Evolutionary conservation across 163 green algal species (phyloP).

Genomic region (Scenedesmus sp.): DNA sequence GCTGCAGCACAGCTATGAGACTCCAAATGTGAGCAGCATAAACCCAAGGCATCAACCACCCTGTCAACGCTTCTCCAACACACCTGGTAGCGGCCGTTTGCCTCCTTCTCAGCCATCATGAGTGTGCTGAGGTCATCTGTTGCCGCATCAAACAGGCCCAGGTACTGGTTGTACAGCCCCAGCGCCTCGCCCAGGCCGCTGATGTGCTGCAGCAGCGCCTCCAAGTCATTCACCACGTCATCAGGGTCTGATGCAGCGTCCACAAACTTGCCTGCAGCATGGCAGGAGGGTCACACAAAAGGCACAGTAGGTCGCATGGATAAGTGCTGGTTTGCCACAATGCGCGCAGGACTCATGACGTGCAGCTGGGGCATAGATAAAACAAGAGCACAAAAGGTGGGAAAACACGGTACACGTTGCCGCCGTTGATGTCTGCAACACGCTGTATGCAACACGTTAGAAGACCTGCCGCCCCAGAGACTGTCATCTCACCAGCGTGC

Average conservation of each 20-base stretch:
- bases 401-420: neutral
- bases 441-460: neutral
- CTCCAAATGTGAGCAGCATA: neutral
- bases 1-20: neutral
- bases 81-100: constrained; percentile 70
- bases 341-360: neutral
- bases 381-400: neutral
- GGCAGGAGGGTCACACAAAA: neutral
- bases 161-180: constrained; percentile 49
- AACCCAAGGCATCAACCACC: neutral
- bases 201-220: constrained; percentile 68
- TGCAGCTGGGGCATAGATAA: neutral
- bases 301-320: neutral
- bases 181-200: constrained; percentile 57
- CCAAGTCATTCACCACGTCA: constrained; percentile 77
- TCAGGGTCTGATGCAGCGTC: constrained; percentile 76
- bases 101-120: constrained; percentile 77
- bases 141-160: constrained; percentile 77
- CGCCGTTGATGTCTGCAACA: neutral
- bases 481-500: constrained; percentile 58
- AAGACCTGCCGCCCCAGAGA: neutral
- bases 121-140: constrained; percentile 76
- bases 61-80: neutral
- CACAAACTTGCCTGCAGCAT: constrained; percentile 71
- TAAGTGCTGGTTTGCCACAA: neutral